A percentile compares a stretch with the other conserved stretches of the same genome.
Conservation (phyloP, 192 early-diverging fungal species). For the Coemansia sp. region DNA sequence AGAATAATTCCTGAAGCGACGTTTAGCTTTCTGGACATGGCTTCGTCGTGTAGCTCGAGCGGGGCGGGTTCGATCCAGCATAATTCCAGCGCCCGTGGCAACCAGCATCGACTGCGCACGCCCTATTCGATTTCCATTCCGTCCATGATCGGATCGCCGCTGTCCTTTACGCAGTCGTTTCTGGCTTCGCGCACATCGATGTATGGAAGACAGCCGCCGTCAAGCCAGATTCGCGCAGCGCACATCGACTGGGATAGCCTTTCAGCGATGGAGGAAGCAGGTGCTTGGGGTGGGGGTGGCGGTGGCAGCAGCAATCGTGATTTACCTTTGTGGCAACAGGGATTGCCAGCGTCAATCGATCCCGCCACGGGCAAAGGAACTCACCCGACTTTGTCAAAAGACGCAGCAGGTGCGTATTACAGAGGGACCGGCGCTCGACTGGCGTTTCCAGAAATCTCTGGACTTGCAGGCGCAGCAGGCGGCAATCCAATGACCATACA, state of each 20-base stretch:
- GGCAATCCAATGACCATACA: conserved; percentile 6
- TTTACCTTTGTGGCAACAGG: conserved; percentile 32
- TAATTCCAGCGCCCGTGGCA: conserved; percentile 12
- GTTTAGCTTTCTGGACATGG: conserved; percentile 23
- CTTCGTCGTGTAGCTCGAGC: conserved; percentile 36
- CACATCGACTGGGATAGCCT: conserved; percentile 54
- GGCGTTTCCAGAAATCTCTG: not conserved
- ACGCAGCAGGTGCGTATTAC: not conserved
- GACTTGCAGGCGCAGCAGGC: not conserved
- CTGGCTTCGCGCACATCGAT: conserved; percentile 51
- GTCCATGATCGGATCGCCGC: conserved; percentile 49
- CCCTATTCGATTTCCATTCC: conserved; percentile 52
- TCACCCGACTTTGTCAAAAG: not conserved
- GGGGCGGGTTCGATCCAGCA: conserved; percentile 16
- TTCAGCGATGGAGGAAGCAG: conserved; percentile 45
- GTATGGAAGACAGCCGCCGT: conserved; percentile 49
- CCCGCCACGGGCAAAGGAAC: not conserved
- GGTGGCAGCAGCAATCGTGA: conserved; percentile 21
- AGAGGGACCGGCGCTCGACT: not conserved
- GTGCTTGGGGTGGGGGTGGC: conserved; percentile 2
- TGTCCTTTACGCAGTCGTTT: conserved; percentile 52
- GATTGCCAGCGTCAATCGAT: conserved; percentile 28
- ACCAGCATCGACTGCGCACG: conserved; percentile 34
- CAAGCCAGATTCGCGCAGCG: conserved; percentile 53
- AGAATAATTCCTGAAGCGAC: conserved; percentile 13